Conservation (phyloP, 768 basidiomycete genomes). For the Mrakia gelida region DNA sequence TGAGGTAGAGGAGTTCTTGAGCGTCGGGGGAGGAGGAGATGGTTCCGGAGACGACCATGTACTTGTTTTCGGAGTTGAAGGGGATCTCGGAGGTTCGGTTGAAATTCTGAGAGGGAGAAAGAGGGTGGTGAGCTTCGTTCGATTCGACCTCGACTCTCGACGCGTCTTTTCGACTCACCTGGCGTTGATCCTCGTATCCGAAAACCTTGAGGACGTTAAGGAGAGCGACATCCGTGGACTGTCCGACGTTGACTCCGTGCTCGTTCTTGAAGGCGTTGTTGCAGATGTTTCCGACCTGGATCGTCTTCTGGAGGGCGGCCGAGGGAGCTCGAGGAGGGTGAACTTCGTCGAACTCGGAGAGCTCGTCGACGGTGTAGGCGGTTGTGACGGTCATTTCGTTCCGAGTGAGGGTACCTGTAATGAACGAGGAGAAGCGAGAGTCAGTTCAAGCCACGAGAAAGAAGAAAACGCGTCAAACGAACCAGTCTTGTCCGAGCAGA, state of each 20-base stretch:
- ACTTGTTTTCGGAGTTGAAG: constrained; percentile 91
- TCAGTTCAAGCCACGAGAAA: background rate
- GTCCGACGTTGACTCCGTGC: constrained; percentile 71
- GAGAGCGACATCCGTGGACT: constrained; percentile 88
- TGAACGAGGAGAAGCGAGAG: background rate
- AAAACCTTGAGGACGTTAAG: constrained; percentile 71
- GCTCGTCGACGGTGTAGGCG: constrained; percentile 81
- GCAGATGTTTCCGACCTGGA: constrained; percentile 81
- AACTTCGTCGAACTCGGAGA: constrained; percentile 56
- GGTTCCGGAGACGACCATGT: constrained; percentile 81
- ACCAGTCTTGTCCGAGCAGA: constrained; percentile 97
- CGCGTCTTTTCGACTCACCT: constrained; percentile 51
- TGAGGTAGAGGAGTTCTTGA: constrained; percentile 81
- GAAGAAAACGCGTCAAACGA: constrained; percentile 33
- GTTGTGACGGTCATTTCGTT: constrained; percentile 95
- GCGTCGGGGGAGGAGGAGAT: constrained; percentile 50
- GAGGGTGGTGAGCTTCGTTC: background rate
- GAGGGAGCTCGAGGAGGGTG: constrained; percentile 50
- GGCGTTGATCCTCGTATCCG: constrained; percentile 63
- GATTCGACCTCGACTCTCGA: background rate
- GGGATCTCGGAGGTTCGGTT: constrained; percentile 61
- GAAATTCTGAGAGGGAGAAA: constrained; percentile 38
- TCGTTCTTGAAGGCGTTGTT: constrained; percentile 80
- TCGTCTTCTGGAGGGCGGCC: constrained; percentile 64
- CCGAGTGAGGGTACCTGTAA: constrained; percentile 76